Percentiles rank a stretch among this genome's conserved stretches.
Evolutionary conservation across 2,329 filamentous ascomycete species (phyloP).

Genomic region (Paraphoma sp.): DNA sequence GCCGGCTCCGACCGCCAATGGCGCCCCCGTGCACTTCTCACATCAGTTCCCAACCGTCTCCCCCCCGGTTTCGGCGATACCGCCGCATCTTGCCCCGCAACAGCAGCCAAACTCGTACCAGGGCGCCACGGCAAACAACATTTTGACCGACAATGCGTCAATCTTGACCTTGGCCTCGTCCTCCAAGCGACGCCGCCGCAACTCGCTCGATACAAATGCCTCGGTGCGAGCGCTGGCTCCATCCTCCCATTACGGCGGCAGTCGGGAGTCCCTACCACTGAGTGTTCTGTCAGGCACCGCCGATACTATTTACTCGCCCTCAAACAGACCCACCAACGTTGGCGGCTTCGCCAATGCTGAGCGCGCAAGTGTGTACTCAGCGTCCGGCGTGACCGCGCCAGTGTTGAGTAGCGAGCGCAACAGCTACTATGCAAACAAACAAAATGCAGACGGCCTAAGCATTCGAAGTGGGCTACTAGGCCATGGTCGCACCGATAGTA

Average conservation of each 20-base stretch:
- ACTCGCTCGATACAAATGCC: conserved; percentile 85
- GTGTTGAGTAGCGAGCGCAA: conserved; percentile 77
- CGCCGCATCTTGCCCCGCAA: conserved; percentile 68
- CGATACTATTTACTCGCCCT: conserved; percentile 58
- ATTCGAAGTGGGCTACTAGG: conserved; percentile 78
- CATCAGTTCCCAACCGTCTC: conserved; percentile 62
- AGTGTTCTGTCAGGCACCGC: conserved; percentile 76
- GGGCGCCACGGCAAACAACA: conserved; percentile 80
- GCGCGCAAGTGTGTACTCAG: conserved; percentile 82
- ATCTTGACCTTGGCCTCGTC: conserved; percentile 85
- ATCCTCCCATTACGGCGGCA: conserved; percentile 81
- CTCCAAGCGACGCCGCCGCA: conserved; percentile 76
- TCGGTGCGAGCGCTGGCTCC: conserved; percentile 85
- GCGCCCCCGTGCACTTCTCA: conserved; percentile 59
- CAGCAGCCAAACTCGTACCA: conserved; percentile 74
- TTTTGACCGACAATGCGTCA: conserved; percentile 84
- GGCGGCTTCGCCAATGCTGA: conserved; percentile 66
- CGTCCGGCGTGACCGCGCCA: conserved; percentile 67
- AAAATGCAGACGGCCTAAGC: conserved; percentile 72
- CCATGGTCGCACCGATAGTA: conserved; percentile 82
- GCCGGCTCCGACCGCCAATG: conserved; percentile 43
- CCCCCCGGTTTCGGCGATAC: conserved; percentile 71
- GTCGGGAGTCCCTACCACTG: conserved; percentile 78
- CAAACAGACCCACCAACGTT: conserved; percentile 58
- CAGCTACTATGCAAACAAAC: conserved; percentile 73